Conservation (phyloP, 2,329 filamentous ascomycete species). For the Ophiostoma sp. region DNA sequence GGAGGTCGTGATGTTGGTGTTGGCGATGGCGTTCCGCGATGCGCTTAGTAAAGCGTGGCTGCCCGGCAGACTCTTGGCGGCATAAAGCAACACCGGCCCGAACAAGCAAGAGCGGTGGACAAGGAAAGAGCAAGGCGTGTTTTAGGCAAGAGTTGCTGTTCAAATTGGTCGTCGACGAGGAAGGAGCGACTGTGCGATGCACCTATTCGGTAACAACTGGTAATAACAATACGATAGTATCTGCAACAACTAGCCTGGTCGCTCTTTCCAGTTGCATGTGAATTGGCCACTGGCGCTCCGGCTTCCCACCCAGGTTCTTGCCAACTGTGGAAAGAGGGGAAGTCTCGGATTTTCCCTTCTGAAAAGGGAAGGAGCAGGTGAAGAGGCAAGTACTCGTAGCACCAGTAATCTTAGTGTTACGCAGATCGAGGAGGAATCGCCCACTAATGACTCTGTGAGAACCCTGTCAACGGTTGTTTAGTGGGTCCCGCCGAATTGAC, state of each 20-base stretch:
- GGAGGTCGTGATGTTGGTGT: neutral
- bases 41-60: constrained; percentile 14
- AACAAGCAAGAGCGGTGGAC: neutral
- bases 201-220: too few relatives aligned
- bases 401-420: neutral
- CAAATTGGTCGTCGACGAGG: too few relatives aligned
- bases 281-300: constrained; percentile 5
- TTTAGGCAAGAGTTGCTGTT: too few relatives aligned
- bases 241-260: neutral
- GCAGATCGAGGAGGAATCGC: constrained; percentile 5
- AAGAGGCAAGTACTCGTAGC: neutral
- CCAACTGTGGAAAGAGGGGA: constrained; percentile 21
- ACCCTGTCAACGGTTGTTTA: constrained; percentile 4
- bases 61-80: neutral
- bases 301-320: constrained; percentile 15
- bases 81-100: neutral
- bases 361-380: neutral
- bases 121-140: neutral
- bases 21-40: constrained; percentile 17
- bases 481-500: neutral
- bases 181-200: too few relatives aligned
- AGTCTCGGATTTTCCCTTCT: neutral
- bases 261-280: constrained; percentile 1
- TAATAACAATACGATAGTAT: too few relatives aligned
- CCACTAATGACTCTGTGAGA: constrained; percentile 3